Conservation (phyloP, 2,329 filamentous ascomycete genomes). For the Pseudogymnoascus sp. region DNA sequence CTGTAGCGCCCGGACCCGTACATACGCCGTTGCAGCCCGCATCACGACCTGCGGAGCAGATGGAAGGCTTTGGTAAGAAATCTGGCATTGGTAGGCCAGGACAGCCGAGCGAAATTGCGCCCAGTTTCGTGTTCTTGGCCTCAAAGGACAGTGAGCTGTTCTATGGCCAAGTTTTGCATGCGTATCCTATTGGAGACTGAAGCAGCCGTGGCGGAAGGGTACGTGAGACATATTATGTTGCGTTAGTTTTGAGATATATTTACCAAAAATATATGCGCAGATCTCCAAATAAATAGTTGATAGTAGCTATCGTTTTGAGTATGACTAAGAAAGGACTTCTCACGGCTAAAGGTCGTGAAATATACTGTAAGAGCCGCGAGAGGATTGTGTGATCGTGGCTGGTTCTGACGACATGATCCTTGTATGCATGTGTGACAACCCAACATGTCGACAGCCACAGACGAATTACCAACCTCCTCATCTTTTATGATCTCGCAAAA, state of each 20-base stretch:
- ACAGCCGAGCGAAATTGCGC: slow-evolving; percentile 71
- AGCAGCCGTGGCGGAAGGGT: neutral
- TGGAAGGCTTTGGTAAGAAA: neutral
- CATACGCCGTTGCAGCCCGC: slow-evolving; percentile 47
- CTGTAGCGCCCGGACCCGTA: slow-evolving; percentile 75
- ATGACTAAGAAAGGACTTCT: neutral
- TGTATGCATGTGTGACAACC: neutral
- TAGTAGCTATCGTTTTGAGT: neutral
- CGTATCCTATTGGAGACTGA: neutral
- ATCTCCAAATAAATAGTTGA: neutral
- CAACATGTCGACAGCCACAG: neutral
- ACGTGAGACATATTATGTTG: neutral
- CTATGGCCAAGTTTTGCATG: slow-evolving; percentile 52
- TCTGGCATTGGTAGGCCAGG: slow-evolving; percentile 61
- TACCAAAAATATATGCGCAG: neutral
- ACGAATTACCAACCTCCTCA: neutral
- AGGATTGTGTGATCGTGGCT: slow-evolving; percentile 2
- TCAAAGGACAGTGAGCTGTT: slow-evolving; percentile 62
- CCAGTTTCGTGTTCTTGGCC: slow-evolving; percentile 70
- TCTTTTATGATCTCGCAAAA: neutral
- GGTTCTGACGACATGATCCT: slow-evolving; percentile 1
- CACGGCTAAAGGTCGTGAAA: neutral
- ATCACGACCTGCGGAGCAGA: neutral
- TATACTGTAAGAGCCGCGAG: neutral
- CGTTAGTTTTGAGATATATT: neutral